Percentiles rank a stretch among this genome's conserved stretches.
These are phyloP conservation scores for Clitoria ternatea DNA, from an alignment of 306 rosid genomes.

Conservation along the genomic window DNA sequence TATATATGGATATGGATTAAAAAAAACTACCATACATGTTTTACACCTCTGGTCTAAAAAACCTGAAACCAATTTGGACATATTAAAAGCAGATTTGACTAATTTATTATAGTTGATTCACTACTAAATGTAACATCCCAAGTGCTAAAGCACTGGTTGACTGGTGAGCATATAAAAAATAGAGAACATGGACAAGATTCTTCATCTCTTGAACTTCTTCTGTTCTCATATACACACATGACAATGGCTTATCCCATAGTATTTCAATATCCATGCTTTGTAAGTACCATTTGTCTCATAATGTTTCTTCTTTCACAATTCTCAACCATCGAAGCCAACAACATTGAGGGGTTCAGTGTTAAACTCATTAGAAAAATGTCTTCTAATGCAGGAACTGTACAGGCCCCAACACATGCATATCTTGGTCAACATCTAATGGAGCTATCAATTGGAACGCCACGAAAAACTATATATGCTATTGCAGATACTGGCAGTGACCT, in stretches of 20 bases:
- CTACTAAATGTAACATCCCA: no score
- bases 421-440: conserved; percentile 36
- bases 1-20: no score
- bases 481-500: conserved; percentile 33
- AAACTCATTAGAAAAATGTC: conserved; percentile 15
- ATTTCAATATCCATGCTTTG: background rate
- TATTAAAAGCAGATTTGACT: no score
- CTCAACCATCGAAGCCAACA: background rate
- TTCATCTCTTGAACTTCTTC: background rate
- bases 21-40: no score
- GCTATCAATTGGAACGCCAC: conserved; percentile 41
- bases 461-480: conserved; percentile 27
- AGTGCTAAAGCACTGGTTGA: no score
- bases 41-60: no score
- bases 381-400: background rate
- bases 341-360: conserved; percentile 15
- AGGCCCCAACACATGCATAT: background rate
- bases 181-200: background rate
- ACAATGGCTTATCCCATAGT: background rate
- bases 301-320: background rate
- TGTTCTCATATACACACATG: background rate
- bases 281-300: background rate
- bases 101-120: no score
- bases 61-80: no score
- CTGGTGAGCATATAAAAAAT: background rate